phyloP scores from a whole-genome alignment of 768 basidiomycete genomes.

The Rickenella mellea region DNA sequence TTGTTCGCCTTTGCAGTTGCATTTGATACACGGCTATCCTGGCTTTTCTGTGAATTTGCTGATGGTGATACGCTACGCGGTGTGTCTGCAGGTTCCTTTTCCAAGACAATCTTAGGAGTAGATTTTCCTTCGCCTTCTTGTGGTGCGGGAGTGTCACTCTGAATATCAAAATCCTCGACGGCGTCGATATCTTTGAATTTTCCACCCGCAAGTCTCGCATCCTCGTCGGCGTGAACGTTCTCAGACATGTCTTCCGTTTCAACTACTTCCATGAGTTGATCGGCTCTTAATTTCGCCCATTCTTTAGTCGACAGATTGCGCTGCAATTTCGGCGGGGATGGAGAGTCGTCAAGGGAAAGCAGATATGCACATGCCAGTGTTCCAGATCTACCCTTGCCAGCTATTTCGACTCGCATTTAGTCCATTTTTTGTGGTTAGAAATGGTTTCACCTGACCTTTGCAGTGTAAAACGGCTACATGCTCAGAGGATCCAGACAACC shows the following conservation, averaged over 20 bases:
- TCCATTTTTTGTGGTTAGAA: neutral
- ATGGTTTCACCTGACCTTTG: conserved; percentile 44
- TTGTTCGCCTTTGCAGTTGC: conserved; percentile 2
- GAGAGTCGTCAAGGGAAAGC: conserved; percentile 42
- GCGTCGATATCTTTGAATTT: conserved; percentile 3
- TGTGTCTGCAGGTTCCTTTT: neutral
- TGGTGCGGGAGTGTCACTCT: neutral
- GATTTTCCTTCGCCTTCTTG: neutral
- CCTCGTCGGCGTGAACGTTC: neutral
- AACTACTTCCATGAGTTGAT: conserved; percentile 33
- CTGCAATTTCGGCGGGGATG: conserved; percentile 37
- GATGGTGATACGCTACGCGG: neutral
- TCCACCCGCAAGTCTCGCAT: too few species aligned
- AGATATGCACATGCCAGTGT: conserved; percentile 80
- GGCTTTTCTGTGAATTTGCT: neutral
- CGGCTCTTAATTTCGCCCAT: conserved; percentile 35
- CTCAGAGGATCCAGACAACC: conserved; percentile 56
- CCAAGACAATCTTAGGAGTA: neutral
- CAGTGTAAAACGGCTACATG: conserved; percentile 79
- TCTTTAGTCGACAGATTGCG: conserved; percentile 39
- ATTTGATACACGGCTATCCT: neutral
- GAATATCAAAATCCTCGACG: conserved; percentile 2
- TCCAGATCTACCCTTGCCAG: conserved; percentile 79
- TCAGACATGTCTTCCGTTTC: conserved; percentile 5
- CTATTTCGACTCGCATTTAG: conserved; percentile 23